Base-by-base conservation (phyloP, 2,329 filamentous ascomycete species). In the Penicillium brevicompactum region DNA sequence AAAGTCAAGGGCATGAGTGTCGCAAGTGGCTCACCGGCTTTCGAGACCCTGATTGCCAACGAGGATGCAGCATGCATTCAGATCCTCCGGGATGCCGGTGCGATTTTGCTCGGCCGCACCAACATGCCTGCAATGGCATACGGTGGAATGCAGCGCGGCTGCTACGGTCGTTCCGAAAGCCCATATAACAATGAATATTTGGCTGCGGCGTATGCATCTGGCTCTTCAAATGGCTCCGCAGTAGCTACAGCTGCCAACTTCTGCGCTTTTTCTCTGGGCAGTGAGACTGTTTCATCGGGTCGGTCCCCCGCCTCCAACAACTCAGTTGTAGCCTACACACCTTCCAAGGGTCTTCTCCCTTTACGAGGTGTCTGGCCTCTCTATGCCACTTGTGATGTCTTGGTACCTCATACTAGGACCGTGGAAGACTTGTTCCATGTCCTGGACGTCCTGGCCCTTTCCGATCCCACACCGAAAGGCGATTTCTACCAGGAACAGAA, bases 91-190 rank as follows among this genome's bases (percentile, higher is more conserved):
- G 70, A 76, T 27, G 79, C 80, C 1, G 82, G 82, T 1, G 80
- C 77, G 0, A 70, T 84, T 1, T 66, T 83, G 18, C 70, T 84
- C 0, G 84, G 84, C 0, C 77, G 79, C 43, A 84, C 84, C 0
- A 87, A 86, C 53, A 84, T 85, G 78, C 83, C 81, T 0, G 79
- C 83, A 0, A 84, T 85, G 81, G 83, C 83, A 10, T 78, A 79
- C 21, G 82, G 82, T 0, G 83, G 84, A 0, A 84, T 83, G 76
- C 82, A 84, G 55, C 73, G 83, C 7, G 83, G 83, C 0, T 58
- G 82, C 0, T 84, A 84, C 56, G 83, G 83, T 0, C 74, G 83
- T 2, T 80, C 83, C 0, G 82, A 84, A 61, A 82, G 76, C 22
- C 82, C 83, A 0, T 86, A 86, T 60, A 85, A 84, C 48, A 51